Base-by-base conservation (phyloP, 805 yeast genomes). In the Candida arabinofermentans region DNA sequence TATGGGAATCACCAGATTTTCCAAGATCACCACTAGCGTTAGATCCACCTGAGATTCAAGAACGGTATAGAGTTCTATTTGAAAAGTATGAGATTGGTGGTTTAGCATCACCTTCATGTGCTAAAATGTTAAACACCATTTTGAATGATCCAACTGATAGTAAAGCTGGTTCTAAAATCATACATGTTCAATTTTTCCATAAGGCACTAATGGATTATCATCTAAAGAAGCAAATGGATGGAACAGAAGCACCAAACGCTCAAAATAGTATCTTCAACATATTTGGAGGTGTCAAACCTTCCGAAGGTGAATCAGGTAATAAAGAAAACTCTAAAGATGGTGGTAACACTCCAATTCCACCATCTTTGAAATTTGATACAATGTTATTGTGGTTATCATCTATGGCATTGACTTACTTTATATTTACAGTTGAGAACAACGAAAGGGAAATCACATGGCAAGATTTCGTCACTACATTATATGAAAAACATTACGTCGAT, bases 401-500 rank as follows among this genome's bases (percentile, higher is more conserved):
- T 26, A 57, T 48, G 6, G 36, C 53, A 17, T 24, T 56, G 24
- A 36, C 45, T 5, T 57, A 48, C 43, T 46, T 43, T 18, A 23
- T 54, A 17, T 40, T 52, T 17, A 29, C 49, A 3, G 26, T 50
- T 5, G 62, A 57, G 26, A 47, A 51, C 5, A 43, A 46, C 41
- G 60, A 56, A 27, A 56, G 42, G 33, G 67, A 62, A 42, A 64
- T 65, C 34, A 63, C 70, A 2, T 65, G 61, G 56, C 96, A 87
- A 66, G 95, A 87, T 57, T 89, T 90, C 71, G 83, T 84, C 60
- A 72, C 82, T n/a, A 77, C 81, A 43, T 82, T 84, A 50, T 67
- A 90, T 24, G 87, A 83, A 48, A 78, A 77, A 50, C 95, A 96
- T 4, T 72, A 81, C 37, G 96, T 90, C 27, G 79, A 82, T 37